Evolutionary conservation across 2,329 filamentous ascomycete genomes (phyloP).

Genomic region (Pseudogymnoascus sp.): DNA sequence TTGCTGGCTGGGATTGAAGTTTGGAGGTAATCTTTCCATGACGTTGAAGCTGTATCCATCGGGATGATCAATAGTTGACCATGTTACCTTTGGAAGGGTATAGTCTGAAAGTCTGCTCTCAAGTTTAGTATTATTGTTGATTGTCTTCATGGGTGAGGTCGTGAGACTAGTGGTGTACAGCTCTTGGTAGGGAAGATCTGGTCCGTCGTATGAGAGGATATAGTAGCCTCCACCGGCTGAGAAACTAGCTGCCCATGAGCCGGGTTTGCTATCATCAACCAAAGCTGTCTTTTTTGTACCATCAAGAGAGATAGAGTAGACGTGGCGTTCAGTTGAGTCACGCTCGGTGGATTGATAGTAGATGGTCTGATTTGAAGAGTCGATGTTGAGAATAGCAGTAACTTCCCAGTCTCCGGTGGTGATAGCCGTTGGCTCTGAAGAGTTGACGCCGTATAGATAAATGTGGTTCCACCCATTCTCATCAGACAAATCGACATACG

Average conservation of each 20-base stretch:
- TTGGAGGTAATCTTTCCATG: slow-evolving; percentile 55
- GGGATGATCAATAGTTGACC: slow-evolving; percentile 51
- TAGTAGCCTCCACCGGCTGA: slow-evolving; percentile 46
- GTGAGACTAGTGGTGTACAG: slow-evolving; percentile 51
- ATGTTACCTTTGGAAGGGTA: slow-evolving; percentile 55
- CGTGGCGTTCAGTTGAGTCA: slow-evolving; percentile 58
- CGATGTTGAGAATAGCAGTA: slow-evolving; percentile 48
- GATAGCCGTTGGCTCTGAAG: slow-evolving; percentile 47
- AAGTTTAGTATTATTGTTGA: slow-evolving; percentile 52
- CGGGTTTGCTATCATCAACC: slow-evolving; percentile 51
- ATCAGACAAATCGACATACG: slow-evolving; percentile 59
- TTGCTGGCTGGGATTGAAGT: slow-evolving; percentile 53
- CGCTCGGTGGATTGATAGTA: slow-evolving; percentile 59
- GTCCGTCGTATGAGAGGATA: slow-evolving; percentile 55
- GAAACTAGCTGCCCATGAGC: slow-evolving; percentile 57
- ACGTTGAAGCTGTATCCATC: slow-evolving; percentile 55
- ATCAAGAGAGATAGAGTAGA: slow-evolving; percentile 57
- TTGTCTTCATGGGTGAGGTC: slow-evolving; percentile 43
- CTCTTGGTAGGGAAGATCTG: slow-evolving; percentile 61
- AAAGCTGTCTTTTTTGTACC: slow-evolving; percentile 47
- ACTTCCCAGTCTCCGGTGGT: slow-evolving; percentile 57
- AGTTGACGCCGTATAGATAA: slow-evolving; percentile 53
- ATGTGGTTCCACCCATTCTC: slow-evolving; percentile 57
- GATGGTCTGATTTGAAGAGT: slow-evolving; percentile 45
- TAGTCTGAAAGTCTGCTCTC: slow-evolving; percentile 49